These are phyloP conservation scores for Amauroascus verrucosus DNA, from an alignment of 2,329 filamentous ascomycete species.

Conservation along the genomic window DNA sequence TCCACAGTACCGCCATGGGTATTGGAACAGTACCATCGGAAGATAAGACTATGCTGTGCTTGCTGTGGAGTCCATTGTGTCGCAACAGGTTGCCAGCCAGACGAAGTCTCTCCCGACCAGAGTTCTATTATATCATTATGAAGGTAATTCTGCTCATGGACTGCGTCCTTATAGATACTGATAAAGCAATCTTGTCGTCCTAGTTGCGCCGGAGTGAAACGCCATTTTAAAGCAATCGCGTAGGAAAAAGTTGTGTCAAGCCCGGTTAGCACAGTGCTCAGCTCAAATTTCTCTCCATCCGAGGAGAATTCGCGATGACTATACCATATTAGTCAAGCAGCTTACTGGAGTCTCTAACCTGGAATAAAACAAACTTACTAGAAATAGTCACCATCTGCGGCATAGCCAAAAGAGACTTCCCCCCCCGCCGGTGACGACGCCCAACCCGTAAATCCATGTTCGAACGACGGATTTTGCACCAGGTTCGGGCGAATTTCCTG, in stretches of 20 bases:
- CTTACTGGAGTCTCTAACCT: too few species aligned
- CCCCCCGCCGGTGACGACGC: neutral
- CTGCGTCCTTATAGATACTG: neutral
- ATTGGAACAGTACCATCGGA: neutral
- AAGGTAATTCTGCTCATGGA: neutral
- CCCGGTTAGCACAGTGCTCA: neutral
- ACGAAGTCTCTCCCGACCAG: neutral
- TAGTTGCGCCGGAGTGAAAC: neutral
- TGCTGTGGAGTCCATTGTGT: neutral
- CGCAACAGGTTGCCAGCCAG: neutral
- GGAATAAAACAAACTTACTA: neutral
- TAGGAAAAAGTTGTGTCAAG: neutral
- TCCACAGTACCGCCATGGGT: neutral
- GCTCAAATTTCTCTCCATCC: neutral
- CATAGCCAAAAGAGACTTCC: neutral
- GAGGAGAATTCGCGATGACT: neutral
- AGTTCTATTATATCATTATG: neutral
- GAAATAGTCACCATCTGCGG: neutral
- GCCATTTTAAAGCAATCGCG: neutral
- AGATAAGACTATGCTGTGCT: neutral
- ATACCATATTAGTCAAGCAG: neutral
- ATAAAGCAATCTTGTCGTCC: neutral
- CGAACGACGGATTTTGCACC: neutral
- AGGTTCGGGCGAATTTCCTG: neutral
- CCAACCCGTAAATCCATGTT: neutral